These are phyloP conservation scores for Dryas alaskensis DNA, from an alignment of 306 rosid genomes.

Conservation along the genomic window DNA sequence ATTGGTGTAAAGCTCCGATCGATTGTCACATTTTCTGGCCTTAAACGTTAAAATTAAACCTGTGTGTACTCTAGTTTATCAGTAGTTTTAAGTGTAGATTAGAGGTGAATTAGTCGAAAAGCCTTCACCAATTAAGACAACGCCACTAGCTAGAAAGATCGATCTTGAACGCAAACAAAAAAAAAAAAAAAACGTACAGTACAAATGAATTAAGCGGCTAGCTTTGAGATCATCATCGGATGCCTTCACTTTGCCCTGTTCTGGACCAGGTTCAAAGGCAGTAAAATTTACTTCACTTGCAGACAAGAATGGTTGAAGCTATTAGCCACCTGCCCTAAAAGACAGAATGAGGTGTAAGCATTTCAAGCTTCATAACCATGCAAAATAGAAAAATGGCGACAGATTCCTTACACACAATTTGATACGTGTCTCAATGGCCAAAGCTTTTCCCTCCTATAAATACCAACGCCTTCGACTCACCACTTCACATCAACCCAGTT, in stretches of 20 bases:
- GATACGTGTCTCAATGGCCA: constrained; percentile 10
- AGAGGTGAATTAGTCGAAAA: no score
- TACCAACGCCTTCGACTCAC: constrained; percentile 19
- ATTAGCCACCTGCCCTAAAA: constrained; percentile 14
- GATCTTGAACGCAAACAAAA: no score
- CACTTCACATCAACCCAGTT: constrained; percentile 18
- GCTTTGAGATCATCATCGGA: no score
- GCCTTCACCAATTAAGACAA: no score
- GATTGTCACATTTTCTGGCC: no score
- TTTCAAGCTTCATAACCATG: constrained; percentile 9
- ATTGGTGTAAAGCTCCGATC: no score
- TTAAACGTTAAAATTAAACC: no score
- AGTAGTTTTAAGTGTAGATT: no score
- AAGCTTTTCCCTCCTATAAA: constrained; percentile 13
- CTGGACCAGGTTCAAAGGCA: background rate
- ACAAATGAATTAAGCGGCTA: no score
- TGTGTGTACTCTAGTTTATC: no score
- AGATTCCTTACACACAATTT: constrained; percentile 3
- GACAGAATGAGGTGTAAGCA: constrained; percentile 22
- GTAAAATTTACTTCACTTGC: background rate
- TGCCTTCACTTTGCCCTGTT: background rate
- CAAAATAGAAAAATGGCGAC: constrained; percentile 1
- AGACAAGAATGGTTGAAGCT: background rate
- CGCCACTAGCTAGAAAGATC: no score
- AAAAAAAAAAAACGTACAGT: no score